Evolutionary conservation across 352 stramenopile species (phyloP).

Genomic region (Phytophthora pluvialis): DNA sequence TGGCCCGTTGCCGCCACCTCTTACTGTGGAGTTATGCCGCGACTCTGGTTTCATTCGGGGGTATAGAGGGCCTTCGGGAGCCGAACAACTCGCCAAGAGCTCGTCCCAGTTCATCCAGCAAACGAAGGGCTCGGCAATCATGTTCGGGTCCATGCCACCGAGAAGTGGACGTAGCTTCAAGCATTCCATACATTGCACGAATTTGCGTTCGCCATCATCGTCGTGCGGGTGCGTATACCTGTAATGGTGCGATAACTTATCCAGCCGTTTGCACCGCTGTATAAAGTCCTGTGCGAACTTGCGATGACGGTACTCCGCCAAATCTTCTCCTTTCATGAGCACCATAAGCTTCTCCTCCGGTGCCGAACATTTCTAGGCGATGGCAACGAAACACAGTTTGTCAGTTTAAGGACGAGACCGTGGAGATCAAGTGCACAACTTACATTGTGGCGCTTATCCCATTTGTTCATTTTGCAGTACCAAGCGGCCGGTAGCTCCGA

Average conservation of each 20-base stretch:
- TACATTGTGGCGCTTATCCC: slow-evolving; percentile 83
- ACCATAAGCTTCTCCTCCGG: slow-evolving; percentile 73
- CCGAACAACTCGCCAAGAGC: slow-evolving; percentile 78
- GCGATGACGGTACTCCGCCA: slow-evolving; percentile 67
- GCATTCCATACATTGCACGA: slow-evolving; percentile 75
- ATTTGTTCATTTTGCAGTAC: slow-evolving; percentile 91
- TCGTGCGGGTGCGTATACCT: slow-evolving; percentile 69
- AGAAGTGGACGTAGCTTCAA: slow-evolving; percentile 78
- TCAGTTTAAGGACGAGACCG: slow-evolving; percentile 1
- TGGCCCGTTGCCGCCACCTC: not conserved
- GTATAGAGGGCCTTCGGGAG: slow-evolving; percentile 54
- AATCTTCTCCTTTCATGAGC: slow-evolving; percentile 70
- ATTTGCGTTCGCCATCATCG: slow-evolving; percentile 71
- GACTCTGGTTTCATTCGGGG: slow-evolving; percentile 23
- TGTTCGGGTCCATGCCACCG: slow-evolving; percentile 73
- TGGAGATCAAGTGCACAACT: slow-evolving; percentile 9
- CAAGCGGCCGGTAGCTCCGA: slow-evolving; percentile 73
- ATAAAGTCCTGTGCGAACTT: slow-evolving; percentile 73
- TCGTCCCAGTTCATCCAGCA: slow-evolving; percentile 91
- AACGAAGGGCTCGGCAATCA: slow-evolving; percentile 75
- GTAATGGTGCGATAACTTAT: slow-evolving; percentile 70
- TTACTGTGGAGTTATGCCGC: slow-evolving; percentile 2
- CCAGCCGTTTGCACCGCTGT: slow-evolving; percentile 77
- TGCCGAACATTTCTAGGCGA: slow-evolving; percentile 70
- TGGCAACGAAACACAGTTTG: not conserved